Evolutionary conservation across 768 basidiomycete species (phyloP), one percentile per base, ranked within the genome.

Genomic region (Auricularia auricula-judae): DNA sequence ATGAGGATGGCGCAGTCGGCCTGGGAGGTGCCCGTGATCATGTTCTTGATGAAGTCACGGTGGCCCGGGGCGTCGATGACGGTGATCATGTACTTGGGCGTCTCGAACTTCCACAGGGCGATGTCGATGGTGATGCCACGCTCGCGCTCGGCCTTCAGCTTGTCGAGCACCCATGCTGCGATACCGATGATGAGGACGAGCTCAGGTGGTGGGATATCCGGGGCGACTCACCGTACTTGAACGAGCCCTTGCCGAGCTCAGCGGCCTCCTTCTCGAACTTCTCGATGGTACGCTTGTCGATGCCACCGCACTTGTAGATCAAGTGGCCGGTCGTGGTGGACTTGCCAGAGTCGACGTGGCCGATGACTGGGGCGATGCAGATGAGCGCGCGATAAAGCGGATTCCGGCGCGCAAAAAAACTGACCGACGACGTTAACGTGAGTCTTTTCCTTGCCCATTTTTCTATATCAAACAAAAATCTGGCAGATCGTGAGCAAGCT

Each of bases 241-340:
- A 97, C 76, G 92, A 93, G 78, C 95, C 93, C 84, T 99, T 99
- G 76, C 97, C 97, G 76, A 99, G 91, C 78, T 99, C 97, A 82
- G 93, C 93, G 73, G 97, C 97, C 82, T 99, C 97, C 88, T 99
- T 99, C 86, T 99, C 97, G 84, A 98, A 98, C 84, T 98, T 97
- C 81, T 95, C 93, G 71, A 96, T 95, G 76, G 93, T 94, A 87
- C 93, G 93, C 86, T 98, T 99, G 79, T 99, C 97, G 84, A 99
- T 99, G 91, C 97, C 97, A 88, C 97, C 97, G 79, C 97, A 99
- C 88, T 99, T 97, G 92, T 98, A 98, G 88, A 98, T 98, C 84
- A 99, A 85, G 84, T 99, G 97, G 71, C 97, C 97, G 72, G 97
- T 99, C 75, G 97, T 99, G 81, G 97, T 99, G 66, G 96, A 98